A percentile compares a stretch with the other conserved stretches of the same genome.
Conservation (phyloP, 805 yeast species). For the Candida ponderosae region DNA sequence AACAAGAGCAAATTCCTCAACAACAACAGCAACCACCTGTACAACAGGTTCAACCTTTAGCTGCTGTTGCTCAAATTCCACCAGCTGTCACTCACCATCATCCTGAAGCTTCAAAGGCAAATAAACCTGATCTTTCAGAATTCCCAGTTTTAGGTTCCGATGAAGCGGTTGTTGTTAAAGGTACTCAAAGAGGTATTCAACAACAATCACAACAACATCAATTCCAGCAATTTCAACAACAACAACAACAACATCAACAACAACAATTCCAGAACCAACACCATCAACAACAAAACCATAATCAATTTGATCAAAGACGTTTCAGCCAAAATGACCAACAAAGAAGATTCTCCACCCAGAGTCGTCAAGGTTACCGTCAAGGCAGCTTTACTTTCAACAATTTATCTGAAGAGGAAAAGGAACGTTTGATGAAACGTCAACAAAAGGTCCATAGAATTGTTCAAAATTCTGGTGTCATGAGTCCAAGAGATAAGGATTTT, state of each 20-base stretch:
- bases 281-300: conserved; percentile 13
- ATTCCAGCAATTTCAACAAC: conserved; percentile 11
- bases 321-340: conserved; percentile 11
- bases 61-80: not conserved
- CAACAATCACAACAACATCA: conserved; percentile 19
- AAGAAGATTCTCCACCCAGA: conserved; percentile 11
- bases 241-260: conserved; percentile 16
- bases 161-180: conserved; percentile 18
- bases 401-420: conserved; percentile 69
- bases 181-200: conserved; percentile 10
- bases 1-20: conserved; percentile 12
- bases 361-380: conserved; percentile 19
- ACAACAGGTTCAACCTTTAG: conserved; percentile 4
- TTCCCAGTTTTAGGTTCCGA: conserved; percentile 50
- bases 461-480: conserved; percentile 89
- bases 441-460: conserved; percentile 69
- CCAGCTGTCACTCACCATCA: conserved; percentile 3
- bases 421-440: conserved; percentile 57
- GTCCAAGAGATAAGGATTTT: conserved; percentile 93
- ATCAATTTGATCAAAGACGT: conserved; percentile 15
- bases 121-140: conserved; percentile 30
- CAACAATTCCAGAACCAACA: conserved; percentile 10
- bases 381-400: conserved; percentile 21
- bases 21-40: conserved; percentile 12
- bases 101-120: not conserved